phyloP scores from a whole-genome alignment of 352 stramenopile species.

The Thalassiosira livingstoniorum region DNA sequence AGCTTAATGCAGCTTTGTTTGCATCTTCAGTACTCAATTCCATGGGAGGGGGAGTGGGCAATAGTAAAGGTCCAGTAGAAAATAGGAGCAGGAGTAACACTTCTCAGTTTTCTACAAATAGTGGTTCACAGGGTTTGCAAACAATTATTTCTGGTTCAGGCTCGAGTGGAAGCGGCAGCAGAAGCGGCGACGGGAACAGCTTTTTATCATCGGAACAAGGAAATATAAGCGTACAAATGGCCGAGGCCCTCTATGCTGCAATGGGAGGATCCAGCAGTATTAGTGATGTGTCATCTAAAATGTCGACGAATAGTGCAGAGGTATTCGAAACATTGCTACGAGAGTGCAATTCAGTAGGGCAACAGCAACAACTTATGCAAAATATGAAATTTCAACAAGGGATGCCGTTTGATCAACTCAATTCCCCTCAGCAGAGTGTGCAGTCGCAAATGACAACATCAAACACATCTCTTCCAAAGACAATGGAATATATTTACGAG shows the following conservation, averaged over 20 bases:
- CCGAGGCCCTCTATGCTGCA: neutral
- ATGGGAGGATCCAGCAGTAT: neutral
- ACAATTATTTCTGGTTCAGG: too few relatives aligned
- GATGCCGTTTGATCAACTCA: neutral
- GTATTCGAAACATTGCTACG: constrained; percentile 29
- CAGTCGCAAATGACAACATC: neutral
- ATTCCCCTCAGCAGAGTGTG: neutral
- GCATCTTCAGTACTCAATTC: constrained; percentile 23
- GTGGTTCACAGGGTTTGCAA: too few relatives aligned
- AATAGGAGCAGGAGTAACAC: too few relatives aligned
- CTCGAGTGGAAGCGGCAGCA: too few relatives aligned
- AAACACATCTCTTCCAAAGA: constrained; percentile 3
- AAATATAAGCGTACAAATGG: too few relatives aligned
- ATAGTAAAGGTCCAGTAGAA: too few relatives aligned
- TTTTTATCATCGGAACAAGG: too few relatives aligned
- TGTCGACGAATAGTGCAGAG: constrained; percentile 21
- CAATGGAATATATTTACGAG: constrained; percentile 16
- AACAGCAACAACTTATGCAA: constrained; percentile 21
- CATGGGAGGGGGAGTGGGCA: neutral
- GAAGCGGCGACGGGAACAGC: too few relatives aligned
- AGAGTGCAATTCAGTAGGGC: constrained; percentile 17
- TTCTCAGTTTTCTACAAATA: too few relatives aligned
- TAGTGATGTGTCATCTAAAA: neutral
- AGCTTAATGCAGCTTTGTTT: constrained; percentile 13
- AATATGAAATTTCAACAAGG: constrained; percentile 17